Evolutionary conservation across 306 rosid species (phyloP).

Genomic region (Erythrophleum fordii): DNA sequence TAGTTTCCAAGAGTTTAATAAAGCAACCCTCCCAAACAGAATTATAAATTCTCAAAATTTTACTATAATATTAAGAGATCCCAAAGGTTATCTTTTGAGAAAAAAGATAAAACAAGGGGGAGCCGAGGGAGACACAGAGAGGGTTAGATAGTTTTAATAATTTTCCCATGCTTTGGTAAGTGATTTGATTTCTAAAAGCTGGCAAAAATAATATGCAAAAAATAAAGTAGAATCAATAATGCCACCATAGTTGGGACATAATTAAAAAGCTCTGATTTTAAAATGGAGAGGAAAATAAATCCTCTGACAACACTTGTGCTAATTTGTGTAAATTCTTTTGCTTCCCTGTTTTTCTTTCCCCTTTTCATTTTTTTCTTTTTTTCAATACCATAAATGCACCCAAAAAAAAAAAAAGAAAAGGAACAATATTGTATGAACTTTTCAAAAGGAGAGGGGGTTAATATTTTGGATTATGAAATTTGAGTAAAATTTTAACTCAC

Average conservation of each 20-base stretch:
- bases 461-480: slow-evolving; percentile 21
- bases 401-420: background rate
- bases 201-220: background rate
- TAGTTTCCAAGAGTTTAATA: background rate
- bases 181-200: background rate
- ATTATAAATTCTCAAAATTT: background rate
- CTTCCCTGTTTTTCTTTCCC: background rate
- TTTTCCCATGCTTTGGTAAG: background rate
- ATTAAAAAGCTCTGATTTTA: slow-evolving; percentile 3
- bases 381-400: background rate
- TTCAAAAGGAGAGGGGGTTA: background rate
- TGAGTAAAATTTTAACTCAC: slow-evolving; percentile 59
- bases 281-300: background rate
- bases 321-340: slow-evolving; percentile 3
- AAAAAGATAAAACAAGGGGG: background rate
- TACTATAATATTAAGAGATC: background rate
- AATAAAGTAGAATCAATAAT: slow-evolving; percentile 8
- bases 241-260: background rate
- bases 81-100: background rate
- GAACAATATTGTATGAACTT: slow-evolving; percentile 4
- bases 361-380: slow-evolving; percentile 22
- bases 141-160: background rate
- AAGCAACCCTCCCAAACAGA: background rate
- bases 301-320: background rate
- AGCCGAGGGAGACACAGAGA: background rate